These are phyloP conservation scores for Cytospora piceae DNA, from an alignment of 2,329 filamentous ascomycete species.

Conservation along the genomic window DNA sequence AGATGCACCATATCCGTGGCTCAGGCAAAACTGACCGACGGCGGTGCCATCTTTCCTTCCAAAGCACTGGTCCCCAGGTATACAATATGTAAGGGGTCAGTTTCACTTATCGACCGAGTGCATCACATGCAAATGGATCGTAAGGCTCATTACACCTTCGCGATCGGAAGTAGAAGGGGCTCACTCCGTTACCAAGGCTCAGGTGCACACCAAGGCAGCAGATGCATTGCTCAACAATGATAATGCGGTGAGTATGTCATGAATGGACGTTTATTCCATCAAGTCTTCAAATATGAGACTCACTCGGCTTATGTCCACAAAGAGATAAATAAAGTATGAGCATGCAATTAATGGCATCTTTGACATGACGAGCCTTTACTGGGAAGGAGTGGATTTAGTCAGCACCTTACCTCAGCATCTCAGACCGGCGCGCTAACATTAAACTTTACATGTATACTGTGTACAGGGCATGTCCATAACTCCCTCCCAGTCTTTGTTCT, in stretches of 20 bases:
- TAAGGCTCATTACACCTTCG: neutral
- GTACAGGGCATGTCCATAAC: too few relatives aligned
- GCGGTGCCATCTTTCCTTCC: slow-evolving; percentile 24
- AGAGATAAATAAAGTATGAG: neutral
- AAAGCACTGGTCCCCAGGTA: neutral
- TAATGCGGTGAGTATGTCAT: neutral
- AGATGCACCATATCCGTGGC: neutral
- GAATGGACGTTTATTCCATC: neutral
- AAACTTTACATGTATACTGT: too few relatives aligned
- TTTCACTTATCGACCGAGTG: neutral
- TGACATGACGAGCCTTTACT: neutral
- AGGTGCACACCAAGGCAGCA: neutral
- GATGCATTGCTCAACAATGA: neutral
- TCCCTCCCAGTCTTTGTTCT: neutral
- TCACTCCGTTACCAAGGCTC: neutral
- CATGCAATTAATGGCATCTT: neutral
- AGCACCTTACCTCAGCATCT: neutral
- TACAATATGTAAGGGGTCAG: neutral
- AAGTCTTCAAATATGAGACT: neutral
- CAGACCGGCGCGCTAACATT: neutral
- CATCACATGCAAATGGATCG: neutral
- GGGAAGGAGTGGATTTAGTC: neutral
- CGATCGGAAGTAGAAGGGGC: neutral
- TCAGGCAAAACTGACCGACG: slow-evolving; percentile 12
- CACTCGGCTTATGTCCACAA: neutral